phyloP scores from a whole-genome alignment of 78 protist species.

The Dictyostelium firmibasis region DNA sequence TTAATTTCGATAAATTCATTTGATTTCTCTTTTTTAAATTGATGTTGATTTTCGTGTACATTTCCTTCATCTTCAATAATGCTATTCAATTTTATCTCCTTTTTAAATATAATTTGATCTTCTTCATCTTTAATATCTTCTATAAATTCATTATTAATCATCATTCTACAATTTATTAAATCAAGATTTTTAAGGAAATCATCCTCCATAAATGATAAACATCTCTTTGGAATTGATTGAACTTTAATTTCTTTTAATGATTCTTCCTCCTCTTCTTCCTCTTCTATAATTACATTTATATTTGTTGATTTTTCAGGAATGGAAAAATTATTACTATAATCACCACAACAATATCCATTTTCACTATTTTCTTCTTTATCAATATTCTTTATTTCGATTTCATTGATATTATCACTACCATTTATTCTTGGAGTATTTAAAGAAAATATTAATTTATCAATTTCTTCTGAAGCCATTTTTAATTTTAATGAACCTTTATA shows the following conservation, averaged over 20 bases:
- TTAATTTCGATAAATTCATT: neutral
- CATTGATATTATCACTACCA: neutral
- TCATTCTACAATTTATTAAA: neutral
- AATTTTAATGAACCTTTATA: neutral
- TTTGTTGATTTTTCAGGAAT: neutral
- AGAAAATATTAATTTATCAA: neutral
- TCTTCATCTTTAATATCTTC: neutral
- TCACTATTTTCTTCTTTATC: neutral
- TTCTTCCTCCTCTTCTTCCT: neutral
- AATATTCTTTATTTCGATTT: neutral
- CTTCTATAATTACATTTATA: neutral
- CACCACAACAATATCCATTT: neutral
- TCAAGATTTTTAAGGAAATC: neutral
- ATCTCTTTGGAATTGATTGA: neutral
- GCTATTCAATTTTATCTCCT: neutral
- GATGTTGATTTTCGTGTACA: too few species aligned
- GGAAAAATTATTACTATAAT: too few species aligned
- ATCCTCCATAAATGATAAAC: neutral
- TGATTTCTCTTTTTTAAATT: neutral
- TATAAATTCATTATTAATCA: neutral
- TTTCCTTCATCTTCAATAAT: neutral
- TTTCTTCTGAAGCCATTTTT: neutral
- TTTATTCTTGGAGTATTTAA: neutral
- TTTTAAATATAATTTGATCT: neutral
- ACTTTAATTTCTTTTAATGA: neutral